These are phyloP conservation scores for Poa annua DNA, from an alignment of 176 grass and related monocot genomes.

Conservation along the genomic window DNA sequence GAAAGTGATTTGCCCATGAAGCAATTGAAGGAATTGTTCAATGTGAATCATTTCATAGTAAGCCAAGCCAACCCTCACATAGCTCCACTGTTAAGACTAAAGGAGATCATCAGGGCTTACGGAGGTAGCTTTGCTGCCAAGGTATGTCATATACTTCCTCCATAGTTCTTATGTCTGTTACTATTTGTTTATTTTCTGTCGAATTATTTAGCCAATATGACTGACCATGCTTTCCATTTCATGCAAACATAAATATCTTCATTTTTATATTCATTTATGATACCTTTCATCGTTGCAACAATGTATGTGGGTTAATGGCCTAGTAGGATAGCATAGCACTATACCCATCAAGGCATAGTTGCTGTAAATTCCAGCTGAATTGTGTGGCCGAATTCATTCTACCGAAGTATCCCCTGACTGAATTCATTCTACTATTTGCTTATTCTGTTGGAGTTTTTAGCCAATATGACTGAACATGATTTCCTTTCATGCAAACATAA, in stretches of 20 bases:
- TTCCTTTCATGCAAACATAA: no score
- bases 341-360: background rate
- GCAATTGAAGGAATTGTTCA: constrained; percentile 87
- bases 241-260: constrained; percentile 6
- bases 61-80: constrained; percentile 97
- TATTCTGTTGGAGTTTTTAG: no score
- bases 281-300: background rate
- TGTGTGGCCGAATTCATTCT: background rate
- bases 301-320: no score
- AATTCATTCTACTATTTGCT: background rate
- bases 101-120: constrained; percentile 75
- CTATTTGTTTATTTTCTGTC: constrained; percentile 22
- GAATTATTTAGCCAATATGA: background rate
- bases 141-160: constrained; percentile 48
- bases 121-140: constrained; percentile 92
- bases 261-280: background rate
- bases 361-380: background rate
- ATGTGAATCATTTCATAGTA: constrained; percentile 96
- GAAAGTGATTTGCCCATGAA: constrained; percentile 94
- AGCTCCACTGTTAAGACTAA: constrained; percentile 79
- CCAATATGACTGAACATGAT: no score
- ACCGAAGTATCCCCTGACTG: no score
- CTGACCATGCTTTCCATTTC: background rate
- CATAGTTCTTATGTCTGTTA: background rate
- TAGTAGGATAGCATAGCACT: no score